phyloP scores from a whole-genome alignment of 2,329 filamentous ascomycete genomes.

The Colletotrichum sp. region DNA sequence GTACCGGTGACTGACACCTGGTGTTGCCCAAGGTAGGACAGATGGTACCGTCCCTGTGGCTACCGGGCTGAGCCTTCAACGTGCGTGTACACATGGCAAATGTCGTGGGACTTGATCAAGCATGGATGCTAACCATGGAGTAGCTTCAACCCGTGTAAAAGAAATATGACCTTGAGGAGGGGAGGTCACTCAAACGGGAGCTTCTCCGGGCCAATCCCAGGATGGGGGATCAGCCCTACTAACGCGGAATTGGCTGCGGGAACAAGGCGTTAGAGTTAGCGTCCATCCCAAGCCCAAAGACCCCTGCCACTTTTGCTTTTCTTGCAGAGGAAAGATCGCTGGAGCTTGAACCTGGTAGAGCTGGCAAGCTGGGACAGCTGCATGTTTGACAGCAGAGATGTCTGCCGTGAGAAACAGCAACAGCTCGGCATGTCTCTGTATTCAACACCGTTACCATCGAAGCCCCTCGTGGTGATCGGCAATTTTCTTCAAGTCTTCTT shows the following conservation, averaged over 20 bases:
- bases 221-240: constrained; percentile 6
- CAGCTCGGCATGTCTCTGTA: neutral
- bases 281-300: neutral
- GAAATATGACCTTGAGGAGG: neutral
- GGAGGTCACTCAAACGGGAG: neutral
- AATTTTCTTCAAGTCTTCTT: neutral
- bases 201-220: neutral
- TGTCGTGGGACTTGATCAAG: neutral
- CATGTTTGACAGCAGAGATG: neutral
- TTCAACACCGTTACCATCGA: neutral
- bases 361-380: neutral
- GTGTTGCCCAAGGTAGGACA: neutral
- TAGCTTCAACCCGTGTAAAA: neutral
- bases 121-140: neutral
- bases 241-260: neutral
- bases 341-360: neutral
- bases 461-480: neutral
- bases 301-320: neutral
- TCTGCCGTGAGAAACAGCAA: neutral
- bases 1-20: neutral
- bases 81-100: neutral
- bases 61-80: neutral
- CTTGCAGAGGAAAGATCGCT: neutral
- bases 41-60: neutral
- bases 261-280: neutral